phyloP scores from a whole-genome alignment of 2,329 filamentous ascomycete genomes.

The Fusarium secorum region DNA sequence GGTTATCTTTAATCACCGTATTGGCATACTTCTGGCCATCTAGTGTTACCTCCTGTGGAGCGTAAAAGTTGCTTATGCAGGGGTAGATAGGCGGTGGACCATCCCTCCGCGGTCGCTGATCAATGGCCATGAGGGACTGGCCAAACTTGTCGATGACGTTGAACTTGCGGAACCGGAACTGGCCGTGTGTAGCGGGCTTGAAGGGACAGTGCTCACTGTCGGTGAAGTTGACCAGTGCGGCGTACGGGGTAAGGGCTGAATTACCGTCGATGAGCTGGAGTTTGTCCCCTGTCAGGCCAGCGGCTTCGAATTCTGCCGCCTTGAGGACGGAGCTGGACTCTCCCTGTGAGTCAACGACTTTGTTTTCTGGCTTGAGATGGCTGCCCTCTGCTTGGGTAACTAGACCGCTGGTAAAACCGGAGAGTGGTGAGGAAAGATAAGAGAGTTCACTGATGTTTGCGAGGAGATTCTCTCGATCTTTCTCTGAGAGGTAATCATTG shows the following conservation, averaged over 20 bases:
- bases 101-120: slow-evolving; percentile 6
- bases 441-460: slow-evolving; percentile 11
- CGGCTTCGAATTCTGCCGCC: neutral
- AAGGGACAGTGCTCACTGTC: slow-evolving; percentile 45
- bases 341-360: neutral
- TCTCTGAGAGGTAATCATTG: slow-evolving; percentile 6
- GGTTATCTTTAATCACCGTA: slow-evolving; percentile 31
- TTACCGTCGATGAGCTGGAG: neutral
- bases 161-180: slow-evolving; percentile 55
- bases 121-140: slow-evolving; percentile 48
- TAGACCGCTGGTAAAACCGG: slow-evolving; percentile 45
- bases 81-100: slow-evolving; percentile 42
- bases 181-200: slow-evolving; percentile 58
- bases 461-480: slow-evolving; percentile 8
- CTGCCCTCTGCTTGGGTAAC: slow-evolving; percentile 47
- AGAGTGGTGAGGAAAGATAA: slow-evolving; percentile 44
- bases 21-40: slow-evolving; percentile 31
- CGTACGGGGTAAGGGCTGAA: slow-evolving; percentile 49
- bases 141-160: slow-evolving; percentile 61
- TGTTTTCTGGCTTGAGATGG: slow-evolving; percentile 51
- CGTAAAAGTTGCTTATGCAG: slow-evolving; percentile 48
- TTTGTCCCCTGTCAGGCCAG: slow-evolving; percentile 27
- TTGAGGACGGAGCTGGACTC: neutral
- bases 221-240: slow-evolving; percentile 34
- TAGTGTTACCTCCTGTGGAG: slow-evolving; percentile 41